Conservation (phyloP, 2,329 filamentous ascomycete genomes). For the Tolypocladium cylindrosporum region DNA sequence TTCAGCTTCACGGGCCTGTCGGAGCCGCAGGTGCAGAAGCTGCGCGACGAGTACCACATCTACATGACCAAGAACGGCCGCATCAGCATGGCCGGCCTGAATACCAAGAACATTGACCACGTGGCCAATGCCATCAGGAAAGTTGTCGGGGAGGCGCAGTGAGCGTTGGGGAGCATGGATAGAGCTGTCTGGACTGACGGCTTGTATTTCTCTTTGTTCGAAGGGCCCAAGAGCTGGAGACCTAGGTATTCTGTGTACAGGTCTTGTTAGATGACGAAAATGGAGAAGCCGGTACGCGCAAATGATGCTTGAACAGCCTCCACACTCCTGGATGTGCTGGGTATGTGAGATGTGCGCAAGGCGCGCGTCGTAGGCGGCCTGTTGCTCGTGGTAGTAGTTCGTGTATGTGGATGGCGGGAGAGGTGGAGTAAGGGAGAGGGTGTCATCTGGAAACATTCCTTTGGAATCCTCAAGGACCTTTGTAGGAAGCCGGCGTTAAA, state of each 20-base stretch:
- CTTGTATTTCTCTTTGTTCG: background rate
- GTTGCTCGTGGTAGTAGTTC: no score
- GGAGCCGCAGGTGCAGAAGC: constrained; percentile 61
- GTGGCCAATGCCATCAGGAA: constrained; percentile 83
- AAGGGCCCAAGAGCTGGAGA: constrained; percentile 4
- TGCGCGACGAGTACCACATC: constrained; percentile 62
- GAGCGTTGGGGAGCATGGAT: background rate
- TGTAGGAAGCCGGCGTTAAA: no score
- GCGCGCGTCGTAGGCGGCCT: no score
- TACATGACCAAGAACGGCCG: constrained; percentile 98
- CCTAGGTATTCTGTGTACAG: constrained; percentile 1
- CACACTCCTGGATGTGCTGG: no score
- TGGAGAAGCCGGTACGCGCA: background rate
- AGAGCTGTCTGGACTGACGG: background rate
- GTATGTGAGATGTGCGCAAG: no score
- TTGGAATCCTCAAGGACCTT: no score
- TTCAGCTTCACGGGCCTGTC: constrained; percentile 84
- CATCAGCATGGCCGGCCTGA: constrained; percentile 97
- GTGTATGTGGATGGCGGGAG: no score
- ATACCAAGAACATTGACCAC: constrained; percentile 85
- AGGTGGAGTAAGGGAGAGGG: no score
- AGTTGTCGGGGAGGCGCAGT: constrained; percentile 46
- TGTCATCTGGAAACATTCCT: no score
- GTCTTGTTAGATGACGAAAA: background rate
- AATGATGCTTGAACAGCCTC: background rate